Evolutionary conservation across 2,329 filamentous ascomycete species (phyloP), one percentile per base, ranked within the genome.

Genomic region (Lachnellula subtilissima): DNA sequence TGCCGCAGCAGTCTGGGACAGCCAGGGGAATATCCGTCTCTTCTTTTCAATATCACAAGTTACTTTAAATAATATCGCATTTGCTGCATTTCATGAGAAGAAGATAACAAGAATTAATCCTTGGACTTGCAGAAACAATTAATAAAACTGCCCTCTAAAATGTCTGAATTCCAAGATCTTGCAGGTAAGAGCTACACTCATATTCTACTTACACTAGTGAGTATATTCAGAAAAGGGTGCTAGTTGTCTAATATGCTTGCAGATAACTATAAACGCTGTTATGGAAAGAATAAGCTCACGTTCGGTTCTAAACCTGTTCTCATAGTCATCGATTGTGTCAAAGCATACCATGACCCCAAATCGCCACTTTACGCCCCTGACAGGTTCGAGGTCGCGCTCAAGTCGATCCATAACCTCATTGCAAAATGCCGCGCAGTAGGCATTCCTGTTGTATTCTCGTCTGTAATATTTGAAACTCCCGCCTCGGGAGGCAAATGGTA

Each of bases 291-390:
- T 22, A 45, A 43, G 15, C 55, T 60, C 42, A 57, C 51, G 40
- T 56, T 58, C n/a, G 75, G 75, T 47, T 54, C 52, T 8, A 69
- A 65, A 8, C 74, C 75, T 7, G 76, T 72, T 23, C 67, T 78
- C 2, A 65, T 78, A 51, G 64, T 78, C 17, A 72, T 78, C 66
- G 76, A 78, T 60, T 73, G 77, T 39, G 78, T 75, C 64, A 73
- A 71, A 52, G 75, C 74, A 5, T 78, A 78, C 64, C 77, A 73
- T 71, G 70, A 69, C 4, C 61, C 69, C 19, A 69, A 65, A 5
- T 77, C 74, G 43, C 74, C 74, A 2, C 68, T 78, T 15, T 70
- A 73, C 53, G 52, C 51, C 15, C 56, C 56, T 5, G 37, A 56
- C 22, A 53, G 50, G 28, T 61, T 59, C 37, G 56, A 56, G 28